Evolutionary conservation across 1,284 basidiomycete genomes (phyloP), one percentile per base, ranked within the genome.

Genomic region (Exobasidium cylindrosporum): DNA sequence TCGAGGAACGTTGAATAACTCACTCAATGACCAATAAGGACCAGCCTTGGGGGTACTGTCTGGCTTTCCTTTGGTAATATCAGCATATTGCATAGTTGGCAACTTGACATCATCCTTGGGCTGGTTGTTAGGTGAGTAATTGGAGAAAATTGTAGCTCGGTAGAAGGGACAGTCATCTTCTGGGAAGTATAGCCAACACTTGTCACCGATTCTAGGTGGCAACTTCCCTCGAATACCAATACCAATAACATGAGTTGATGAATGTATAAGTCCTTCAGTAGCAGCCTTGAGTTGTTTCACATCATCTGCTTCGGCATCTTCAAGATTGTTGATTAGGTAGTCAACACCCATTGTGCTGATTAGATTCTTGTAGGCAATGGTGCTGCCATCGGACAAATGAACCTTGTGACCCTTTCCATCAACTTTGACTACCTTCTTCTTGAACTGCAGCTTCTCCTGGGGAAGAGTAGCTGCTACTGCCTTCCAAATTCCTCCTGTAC

Each of bases 401-500:
- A 80, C 83, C 17, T 76, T 70, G 72, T 83, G 83, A 44, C 73
- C 76, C 32, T 66, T 67, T 11, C 78, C 82, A 52, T 84, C 81
- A 50, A 84, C 77, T 50, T 74, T 73, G 54, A 69, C 68, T 44
- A 84, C 78, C 28, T 78, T 78, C 55, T 74, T 76, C 65, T 80
- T 74, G 73, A 82, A 81, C 26, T 76, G 72, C 66, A 83, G 81
- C 59, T 76, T 76, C 24, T 82, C 78, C 60, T 75, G 59, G 0
- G 83, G 83, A 50, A 84, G 71, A 10, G 80, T 81, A 60, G 79
- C 77, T 49, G 83, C 81, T 17, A 84, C 83, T 2, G 83, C 83
- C 66, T 83, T 83, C 84, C 84, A 84, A 73, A 84, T 84, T 40
- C 82, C 83, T 40, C 83, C 84, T 1, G 83, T 84, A 24, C 83